Conservation (phyloP, 2,329 filamentous ascomycete species). For the Exophiala alcalophila region DNA sequence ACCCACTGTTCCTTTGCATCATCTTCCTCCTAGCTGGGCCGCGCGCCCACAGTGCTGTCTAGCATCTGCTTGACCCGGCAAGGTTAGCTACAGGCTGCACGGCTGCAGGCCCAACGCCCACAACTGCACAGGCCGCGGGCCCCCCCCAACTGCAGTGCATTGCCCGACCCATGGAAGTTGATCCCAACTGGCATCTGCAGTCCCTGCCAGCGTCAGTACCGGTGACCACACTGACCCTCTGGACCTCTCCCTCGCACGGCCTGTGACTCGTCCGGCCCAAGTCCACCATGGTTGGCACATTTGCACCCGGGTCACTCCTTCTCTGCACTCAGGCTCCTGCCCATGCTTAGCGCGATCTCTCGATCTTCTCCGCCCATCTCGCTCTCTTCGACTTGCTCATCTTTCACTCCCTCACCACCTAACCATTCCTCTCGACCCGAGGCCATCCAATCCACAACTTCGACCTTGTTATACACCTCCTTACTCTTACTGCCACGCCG, state of each 20-base stretch:
- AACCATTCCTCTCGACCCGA: constrained; percentile 25
- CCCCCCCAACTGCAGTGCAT: no score
- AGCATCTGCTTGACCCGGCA: no score
- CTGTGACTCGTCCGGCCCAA: constrained; percentile 9
- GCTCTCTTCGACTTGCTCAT: constrained; percentile 30
- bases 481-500: neutral
- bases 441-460: constrained; percentile 17
- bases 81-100: no score
- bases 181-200: no score
- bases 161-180: no score
- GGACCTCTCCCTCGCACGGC: constrained; percentile 1
- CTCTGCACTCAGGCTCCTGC: constrained; percentile 11
- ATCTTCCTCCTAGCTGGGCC: no score
- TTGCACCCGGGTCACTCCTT: constrained; percentile 12
- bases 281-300: constrained; percentile 2
- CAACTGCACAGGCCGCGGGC: no score
- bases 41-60: no score
- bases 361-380: constrained; percentile 32
- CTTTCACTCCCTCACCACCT: constrained; percentile 24
- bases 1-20: no score
- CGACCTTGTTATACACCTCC: constrained; percentile 2
- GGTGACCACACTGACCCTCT: neutral
- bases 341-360: constrained; percentile 29
- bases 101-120: no score
- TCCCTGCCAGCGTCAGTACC: no score